A percentile compares a stretch with the other conserved stretches of the same genome.
Conservation (phyloP, 345 rosid species). For the Cochlearia excelsa region DNA sequence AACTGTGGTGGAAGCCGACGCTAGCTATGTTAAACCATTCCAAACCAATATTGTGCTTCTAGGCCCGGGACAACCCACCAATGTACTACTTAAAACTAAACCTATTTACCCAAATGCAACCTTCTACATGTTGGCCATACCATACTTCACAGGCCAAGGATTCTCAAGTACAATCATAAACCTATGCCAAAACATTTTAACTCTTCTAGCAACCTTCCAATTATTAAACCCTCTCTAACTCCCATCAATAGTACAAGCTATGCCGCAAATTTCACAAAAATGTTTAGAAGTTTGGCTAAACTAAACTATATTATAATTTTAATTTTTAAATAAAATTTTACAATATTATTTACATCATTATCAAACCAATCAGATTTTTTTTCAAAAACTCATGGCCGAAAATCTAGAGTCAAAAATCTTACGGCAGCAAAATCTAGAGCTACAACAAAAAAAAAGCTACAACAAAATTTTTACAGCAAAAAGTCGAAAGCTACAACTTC, state of each 20-base stretch:
- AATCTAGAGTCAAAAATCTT: no score
- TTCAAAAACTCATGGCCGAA: no score
- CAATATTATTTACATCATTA: no score
- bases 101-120: constrained; percentile 45
- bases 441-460: no score
- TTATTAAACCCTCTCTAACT: constrained; percentile 53
- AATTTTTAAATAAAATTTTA: no score
- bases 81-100: constrained; percentile 62
- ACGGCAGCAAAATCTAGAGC: no score
- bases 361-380: no score
- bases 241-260: constrained; percentile 50
- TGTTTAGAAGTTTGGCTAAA: constrained; percentile 59
- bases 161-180: constrained; percentile 51
- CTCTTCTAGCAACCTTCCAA: constrained; percentile 22
- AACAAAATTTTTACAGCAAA: no score
- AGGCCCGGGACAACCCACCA: constrained; percentile 73
- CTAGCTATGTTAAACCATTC: constrained; percentile 70
- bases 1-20: constrained; percentile 75
- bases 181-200: constrained; percentile 16
- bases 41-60: constrained; percentile 43
- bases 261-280: constrained; percentile 47
- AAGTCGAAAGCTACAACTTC: no score
- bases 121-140: constrained; percentile 66
- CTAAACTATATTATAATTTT: no score
- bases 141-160: constrained; percentile 68